Evolutionary conservation across 2,329 filamentous ascomycete genomes (phyloP).

Genomic region (Trichoderma sp.): DNA sequence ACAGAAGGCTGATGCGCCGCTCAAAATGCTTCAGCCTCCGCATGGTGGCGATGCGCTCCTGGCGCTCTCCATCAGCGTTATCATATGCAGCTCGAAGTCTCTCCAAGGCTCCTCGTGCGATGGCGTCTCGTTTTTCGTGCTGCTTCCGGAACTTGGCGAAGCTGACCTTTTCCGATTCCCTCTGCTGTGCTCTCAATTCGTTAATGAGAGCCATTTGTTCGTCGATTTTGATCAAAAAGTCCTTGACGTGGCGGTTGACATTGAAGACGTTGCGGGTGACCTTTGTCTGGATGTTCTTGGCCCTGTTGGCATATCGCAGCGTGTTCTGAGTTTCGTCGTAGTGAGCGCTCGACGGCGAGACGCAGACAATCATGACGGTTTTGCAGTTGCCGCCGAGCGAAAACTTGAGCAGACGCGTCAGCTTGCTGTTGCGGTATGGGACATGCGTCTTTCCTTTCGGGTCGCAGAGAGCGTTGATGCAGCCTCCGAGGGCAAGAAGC

Average conservation of each 20-base stretch:
- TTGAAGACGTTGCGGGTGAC: constrained; percentile 99
- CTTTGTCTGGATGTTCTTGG: constrained; percentile 99
- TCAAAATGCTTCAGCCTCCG: constrained; percentile 82
- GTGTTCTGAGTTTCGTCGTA: constrained; percentile 99
- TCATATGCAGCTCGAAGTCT: constrained; percentile 84
- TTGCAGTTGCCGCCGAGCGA: constrained; percentile 97
- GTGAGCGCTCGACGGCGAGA: constrained; percentile 93
- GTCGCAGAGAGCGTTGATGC: constrained; percentile 97
- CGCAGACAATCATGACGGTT: constrained; percentile 99
- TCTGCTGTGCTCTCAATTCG: constrained; percentile 89
- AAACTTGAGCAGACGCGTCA: constrained; percentile 94
- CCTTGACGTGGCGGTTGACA: constrained; percentile 97
- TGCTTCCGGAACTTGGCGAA: constrained; percentile 92
- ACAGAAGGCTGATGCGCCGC: constrained; percentile 81
- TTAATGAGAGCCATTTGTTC: constrained; percentile 98
- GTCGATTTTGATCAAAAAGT: constrained; percentile 98
- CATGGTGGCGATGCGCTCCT: constrained; percentile 77
- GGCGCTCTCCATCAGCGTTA: constrained; percentile 73
- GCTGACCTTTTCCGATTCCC: constrained; percentile 78
- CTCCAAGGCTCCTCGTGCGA: constrained; percentile 75
- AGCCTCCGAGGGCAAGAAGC: constrained; percentile 87
- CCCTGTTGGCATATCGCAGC: constrained; percentile 91
- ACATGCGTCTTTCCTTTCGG: constrained; percentile 89
- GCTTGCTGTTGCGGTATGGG: constrained; percentile 95
- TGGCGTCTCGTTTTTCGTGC: constrained; percentile 76